Evolutionary conservation across 1,284 basidiomycete species (phyloP).

Genomic region (Rhodotorula sp.): DNA sequence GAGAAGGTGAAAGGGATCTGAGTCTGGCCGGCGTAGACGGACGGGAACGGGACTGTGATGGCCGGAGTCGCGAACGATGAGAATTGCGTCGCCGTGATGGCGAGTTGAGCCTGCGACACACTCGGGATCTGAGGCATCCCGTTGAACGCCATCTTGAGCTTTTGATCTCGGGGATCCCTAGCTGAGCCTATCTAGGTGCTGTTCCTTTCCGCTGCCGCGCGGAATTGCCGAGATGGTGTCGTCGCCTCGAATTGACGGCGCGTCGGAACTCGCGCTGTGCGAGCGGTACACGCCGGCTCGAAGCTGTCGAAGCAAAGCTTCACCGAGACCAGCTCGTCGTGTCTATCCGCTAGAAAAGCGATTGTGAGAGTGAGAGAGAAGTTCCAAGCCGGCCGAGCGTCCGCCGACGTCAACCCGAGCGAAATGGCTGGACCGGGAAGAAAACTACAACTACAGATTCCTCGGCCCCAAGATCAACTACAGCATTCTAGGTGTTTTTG

Average conservation of each 20-base stretch:
- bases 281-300: too few relatives aligned
- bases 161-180: not conserved
- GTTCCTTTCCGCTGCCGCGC: not conserved
- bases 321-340: too few relatives aligned
- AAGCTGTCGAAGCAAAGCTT: too few relatives aligned
- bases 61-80: constrained; percentile 27
- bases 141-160: constrained; percentile 10
- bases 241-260: not conserved
- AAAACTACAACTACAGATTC: too few relatives aligned
- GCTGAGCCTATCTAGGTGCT: not conserved
- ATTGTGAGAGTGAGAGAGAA: too few relatives aligned
- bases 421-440: too few relatives aligned
- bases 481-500: too few relatives aligned
- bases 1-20: constrained; percentile 21
- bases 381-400: too few relatives aligned
- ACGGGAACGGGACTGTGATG: constrained; percentile 36
- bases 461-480: too few relatives aligned
- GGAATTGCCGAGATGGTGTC: not conserved
- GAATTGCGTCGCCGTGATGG: constrained; percentile 21
- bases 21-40: constrained; percentile 27
- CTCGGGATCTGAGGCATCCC: constrained; percentile 10
- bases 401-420: too few relatives aligned
- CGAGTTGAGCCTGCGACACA: constrained; percentile 8
- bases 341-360: too few relatives aligned
- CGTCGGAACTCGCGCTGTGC: not conserved